These are phyloP conservation scores for Penicillium steckii DNA, from an alignment of 495 filamentous ascomycete genomes.

Conservation along the genomic window DNA sequence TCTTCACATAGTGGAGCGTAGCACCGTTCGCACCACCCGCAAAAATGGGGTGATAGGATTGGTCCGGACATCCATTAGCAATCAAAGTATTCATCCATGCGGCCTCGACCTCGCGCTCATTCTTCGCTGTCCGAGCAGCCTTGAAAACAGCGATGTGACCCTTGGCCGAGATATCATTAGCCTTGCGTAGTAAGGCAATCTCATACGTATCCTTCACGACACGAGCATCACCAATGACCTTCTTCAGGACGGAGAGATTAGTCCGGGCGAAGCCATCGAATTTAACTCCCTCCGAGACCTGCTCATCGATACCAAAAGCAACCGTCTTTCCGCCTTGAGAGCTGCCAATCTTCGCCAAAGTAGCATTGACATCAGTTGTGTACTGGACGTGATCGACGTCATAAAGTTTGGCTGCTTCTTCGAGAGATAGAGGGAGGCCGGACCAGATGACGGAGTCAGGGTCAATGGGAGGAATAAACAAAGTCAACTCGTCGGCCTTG, in stretches of 20 bases:
- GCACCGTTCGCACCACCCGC: conserved; percentile 74
- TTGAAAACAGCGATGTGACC: conserved; percentile 73
- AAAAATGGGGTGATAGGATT: conserved; percentile 84
- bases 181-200: conserved; percentile 76
- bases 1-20: conserved; percentile 85
- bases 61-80: conserved; percentile 67
- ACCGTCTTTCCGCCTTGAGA: conserved; percentile 47
- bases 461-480: conserved; percentile 90
- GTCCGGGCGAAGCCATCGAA: conserved; percentile 63
- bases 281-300: conserved; percentile 62
- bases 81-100: conserved; percentile 76
- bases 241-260: conserved; percentile 62
- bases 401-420: conserved; percentile 73
- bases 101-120: conserved; percentile 82
- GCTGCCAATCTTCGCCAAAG: conserved; percentile 48
- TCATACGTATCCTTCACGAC: conserved; percentile 85
- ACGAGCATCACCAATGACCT: conserved; percentile 73
- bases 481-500: conserved; percentile 64
- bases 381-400: conserved; percentile 78
- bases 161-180: conserved; percentile 74
- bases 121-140: conserved; percentile 60
- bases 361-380: conserved; percentile 67
- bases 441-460: conserved; percentile 94
- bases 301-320: conserved; percentile 69
- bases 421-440: conserved; percentile 73